A percentile compares a stretch with the other conserved stretches of the same genome.
Evolutionary conservation across 1,139 yeast species (phyloP).

Genomic region (Blastobotrys raffinosifermentans): DNA sequence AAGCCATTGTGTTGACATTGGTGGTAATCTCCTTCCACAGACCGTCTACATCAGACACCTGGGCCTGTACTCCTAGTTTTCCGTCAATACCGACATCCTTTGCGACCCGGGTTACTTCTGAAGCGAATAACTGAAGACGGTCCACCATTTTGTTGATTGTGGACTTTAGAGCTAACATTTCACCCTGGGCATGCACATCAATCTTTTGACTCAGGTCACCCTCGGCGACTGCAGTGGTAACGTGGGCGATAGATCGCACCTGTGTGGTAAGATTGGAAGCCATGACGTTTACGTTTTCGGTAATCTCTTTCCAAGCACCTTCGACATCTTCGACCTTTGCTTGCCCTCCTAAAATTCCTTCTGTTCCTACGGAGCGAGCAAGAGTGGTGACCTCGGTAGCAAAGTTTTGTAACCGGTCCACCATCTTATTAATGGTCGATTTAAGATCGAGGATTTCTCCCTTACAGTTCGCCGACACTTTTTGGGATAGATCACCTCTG

Average conservation of each 20-base stretch:
- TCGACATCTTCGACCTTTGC: constrained; percentile 90
- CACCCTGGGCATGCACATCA: constrained; percentile 88
- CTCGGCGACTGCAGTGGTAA: constrained; percentile 87
- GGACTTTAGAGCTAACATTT: constrained; percentile 63
- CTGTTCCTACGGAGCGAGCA: constrained; percentile 84
- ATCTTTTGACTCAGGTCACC: constrained; percentile 86
- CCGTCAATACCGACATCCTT: constrained; percentile 92
- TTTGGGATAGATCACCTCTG: constrained; percentile 79
- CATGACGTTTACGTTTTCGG: constrained; percentile 85
- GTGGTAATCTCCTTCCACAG: constrained; percentile 89
- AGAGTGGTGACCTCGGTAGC: constrained; percentile 86
- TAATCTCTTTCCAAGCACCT: constrained; percentile 90
- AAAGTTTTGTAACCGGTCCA: constrained; percentile 79
- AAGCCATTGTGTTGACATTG: constrained; percentile 92
- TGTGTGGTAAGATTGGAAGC: constrained; percentile 85
- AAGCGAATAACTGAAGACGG: constrained; percentile 77
- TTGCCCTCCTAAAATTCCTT: constrained; percentile 86
- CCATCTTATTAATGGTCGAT: constrained; percentile 77
- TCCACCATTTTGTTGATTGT: constrained; percentile 91
- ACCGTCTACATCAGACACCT: constrained; percentile 85
- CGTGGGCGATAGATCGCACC: constrained; percentile 85
- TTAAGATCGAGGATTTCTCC: constrained; percentile 82
- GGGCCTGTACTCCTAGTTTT: constrained; percentile 86
- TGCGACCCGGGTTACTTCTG: constrained; percentile 85
- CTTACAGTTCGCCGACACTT: constrained; percentile 83